Conservation (phyloP, 148 eudicot genomes). For the Fallopia convolvulus region DNA sequence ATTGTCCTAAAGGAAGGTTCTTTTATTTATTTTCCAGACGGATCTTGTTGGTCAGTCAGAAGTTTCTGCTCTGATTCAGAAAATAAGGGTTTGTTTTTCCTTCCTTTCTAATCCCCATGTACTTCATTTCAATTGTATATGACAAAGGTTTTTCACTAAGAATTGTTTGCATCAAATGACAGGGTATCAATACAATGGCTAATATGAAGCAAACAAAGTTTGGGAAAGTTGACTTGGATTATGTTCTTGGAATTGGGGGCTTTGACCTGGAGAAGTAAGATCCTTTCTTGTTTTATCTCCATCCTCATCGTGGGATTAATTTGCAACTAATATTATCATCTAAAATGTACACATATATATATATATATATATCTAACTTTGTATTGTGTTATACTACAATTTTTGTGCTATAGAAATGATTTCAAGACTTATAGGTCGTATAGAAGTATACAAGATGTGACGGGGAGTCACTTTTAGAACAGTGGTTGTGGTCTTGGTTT, state of each 20-base stretch:
- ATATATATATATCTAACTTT: not conserved
- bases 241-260: conserved; percentile 98
- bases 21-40: conserved; percentile 40
- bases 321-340: not conserved
- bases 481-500: not conserved
- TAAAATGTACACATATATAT: not conserved
- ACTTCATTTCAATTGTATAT: not conserved
- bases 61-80: conserved; percentile 53
- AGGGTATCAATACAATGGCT: conserved; percentile 87
- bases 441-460: not conserved
- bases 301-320: not conserved
- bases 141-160: not conserved
- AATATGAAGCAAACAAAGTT: conserved; percentile 56
- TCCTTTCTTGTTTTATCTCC: not conserved
- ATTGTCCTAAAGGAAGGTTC: not conserved
- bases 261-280: conserved; percentile 89
- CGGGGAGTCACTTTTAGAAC: not conserved
- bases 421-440: not conserved
- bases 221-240: conserved; percentile 87
- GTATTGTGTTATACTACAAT: not conserved
- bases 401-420: not conserved
- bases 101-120: not conserved
- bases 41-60: conserved; percentile 80
- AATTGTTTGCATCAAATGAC: conserved; percentile 19
- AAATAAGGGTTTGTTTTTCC: conserved; percentile 58